Evolutionary conservation across 2,329 filamentous ascomycete genomes (phyloP), one percentile per base, ranked within the genome.

Genomic region (Aspergillus japonicus): DNA sequence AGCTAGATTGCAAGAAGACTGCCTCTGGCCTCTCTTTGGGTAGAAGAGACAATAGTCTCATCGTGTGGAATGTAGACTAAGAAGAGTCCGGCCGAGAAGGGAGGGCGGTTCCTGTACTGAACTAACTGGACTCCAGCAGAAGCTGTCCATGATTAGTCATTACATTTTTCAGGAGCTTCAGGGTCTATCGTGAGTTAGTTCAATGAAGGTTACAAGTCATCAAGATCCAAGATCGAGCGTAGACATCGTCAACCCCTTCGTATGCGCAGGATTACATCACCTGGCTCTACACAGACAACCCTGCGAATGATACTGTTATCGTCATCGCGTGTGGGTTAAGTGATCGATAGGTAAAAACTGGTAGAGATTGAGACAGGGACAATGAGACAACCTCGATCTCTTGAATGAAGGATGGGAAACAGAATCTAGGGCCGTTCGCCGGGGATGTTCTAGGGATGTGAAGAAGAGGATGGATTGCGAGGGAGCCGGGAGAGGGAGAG

Each of bases 321-420:
- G 42, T 16, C 48, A 58, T 56, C 58, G 47, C 53, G 49, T 55
- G 58, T 50, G 16, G 8, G 44, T 24, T 57, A 21, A 16, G 44
- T 47, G 42, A 39, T 26, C 29, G 53, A 12, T 35, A 16, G 33
- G 47, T 39, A 50, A 5, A 44, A 56, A 31, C 24, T 12, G 11
- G n/a, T 21, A 49, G 6, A 19, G 33, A 16, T 35, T 16, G 14
- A 35, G 21, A 29, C 33, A 55, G 16, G 23, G 21, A 12, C 7
- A 50, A 19, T 59, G 31, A 56, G 33, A 56, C 57, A 47, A 21
- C 33, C 21, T 23, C 16, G 31, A 6, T 12, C 10, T 5, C n/a
- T 47, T 58, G 59, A 61, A 61, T 61, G 59, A 47, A 60, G 53
- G 53, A 53, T 50, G 14, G 14, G 35, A 19, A 19, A 8, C 4